Evolutionary conservation across 1,284 basidiomycete species (phyloP).

Genomic region (Pseudomicrostroma phylloplanum): DNA sequence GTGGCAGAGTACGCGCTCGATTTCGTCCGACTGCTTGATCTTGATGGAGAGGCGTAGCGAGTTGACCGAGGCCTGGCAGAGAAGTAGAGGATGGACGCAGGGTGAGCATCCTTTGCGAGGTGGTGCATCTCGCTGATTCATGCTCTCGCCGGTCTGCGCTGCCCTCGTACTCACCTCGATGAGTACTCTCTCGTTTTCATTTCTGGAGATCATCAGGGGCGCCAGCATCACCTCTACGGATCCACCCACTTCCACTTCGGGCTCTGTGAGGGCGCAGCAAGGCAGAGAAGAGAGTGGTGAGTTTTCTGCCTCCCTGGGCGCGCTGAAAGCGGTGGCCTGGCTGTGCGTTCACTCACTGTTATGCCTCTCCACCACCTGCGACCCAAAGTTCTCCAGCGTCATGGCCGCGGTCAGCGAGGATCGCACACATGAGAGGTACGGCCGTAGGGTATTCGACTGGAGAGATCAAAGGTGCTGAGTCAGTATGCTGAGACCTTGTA

Average conservation of each 20-base stretch:
- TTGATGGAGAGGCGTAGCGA: conserved; percentile 91
- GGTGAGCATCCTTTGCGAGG: background rate
- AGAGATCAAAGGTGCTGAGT: too few species aligned
- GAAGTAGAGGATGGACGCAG: background rate
- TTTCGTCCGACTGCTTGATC: conserved; percentile 99
- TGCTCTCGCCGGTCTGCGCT: background rate
- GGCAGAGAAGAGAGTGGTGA: background rate
- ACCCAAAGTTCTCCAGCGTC: conserved; percentile 93
- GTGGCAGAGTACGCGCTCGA: conserved; percentile 91
- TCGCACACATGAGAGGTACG: conserved; percentile 91
- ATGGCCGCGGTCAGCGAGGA: conserved; percentile 94
- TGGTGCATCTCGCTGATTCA: background rate
- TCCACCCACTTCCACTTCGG: conserved; percentile 55
- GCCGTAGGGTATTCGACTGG: conserved; percentile 66
- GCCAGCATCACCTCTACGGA: conserved; percentile 72
- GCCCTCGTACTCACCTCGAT: conserved; percentile 67
- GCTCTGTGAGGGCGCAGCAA: conserved; percentile 57
- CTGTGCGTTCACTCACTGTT: conserved; percentile 62
- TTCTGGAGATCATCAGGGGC: conserved; percentile 85
- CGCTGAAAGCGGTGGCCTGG: too few species aligned
- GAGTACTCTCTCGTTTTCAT: conserved; percentile 90
- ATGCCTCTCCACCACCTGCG: conserved; percentile 93
- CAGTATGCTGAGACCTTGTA: too few species aligned
- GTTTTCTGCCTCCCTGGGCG: too few species aligned
- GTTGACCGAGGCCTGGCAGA: conserved; percentile 70